Conservation (phyloP, 2,329 filamentous ascomycete genomes). For the Ceratocystis eucalypticola region DNA sequence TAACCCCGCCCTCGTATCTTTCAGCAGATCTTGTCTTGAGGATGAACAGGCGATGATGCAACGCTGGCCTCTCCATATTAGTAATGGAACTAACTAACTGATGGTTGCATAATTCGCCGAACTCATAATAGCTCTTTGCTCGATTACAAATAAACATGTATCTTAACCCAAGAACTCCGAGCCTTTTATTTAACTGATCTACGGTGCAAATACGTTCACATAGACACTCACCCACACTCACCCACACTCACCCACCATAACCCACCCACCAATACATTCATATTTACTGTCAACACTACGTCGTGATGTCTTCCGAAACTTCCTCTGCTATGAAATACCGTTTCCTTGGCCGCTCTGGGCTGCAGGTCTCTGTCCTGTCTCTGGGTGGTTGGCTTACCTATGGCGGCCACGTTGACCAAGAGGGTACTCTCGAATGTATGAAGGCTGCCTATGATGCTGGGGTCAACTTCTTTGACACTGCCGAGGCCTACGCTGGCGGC, state of each 20-base stretch:
- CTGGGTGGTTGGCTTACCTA: slow-evolving; percentile 63
- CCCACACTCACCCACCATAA: background rate
- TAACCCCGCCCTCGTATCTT: background rate
- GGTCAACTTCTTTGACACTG: slow-evolving; percentile 51
- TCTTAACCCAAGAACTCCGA: too few relatives aligned
- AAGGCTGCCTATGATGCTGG: slow-evolving; percentile 47
- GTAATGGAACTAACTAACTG: background rate
- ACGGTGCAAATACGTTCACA: background rate
- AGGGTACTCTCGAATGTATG: slow-evolving; percentile 39
- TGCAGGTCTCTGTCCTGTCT: slow-evolving; percentile 61
- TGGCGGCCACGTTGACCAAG: slow-evolving; percentile 54
- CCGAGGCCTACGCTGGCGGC: slow-evolving; percentile 45
- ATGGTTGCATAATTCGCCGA: background rate
- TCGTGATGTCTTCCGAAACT: slow-evolving; percentile 11
- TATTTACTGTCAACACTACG: background rate
- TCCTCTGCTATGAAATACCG: slow-evolving; percentile 52
- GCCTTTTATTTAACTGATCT: too few relatives aligned
- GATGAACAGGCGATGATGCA: background rate
- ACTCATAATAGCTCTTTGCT: background rate
- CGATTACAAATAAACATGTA: background rate
- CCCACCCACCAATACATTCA: too few relatives aligned
- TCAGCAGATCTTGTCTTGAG: background rate
- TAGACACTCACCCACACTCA: background rate
- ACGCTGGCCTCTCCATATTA: background rate
- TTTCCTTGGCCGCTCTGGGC: slow-evolving; percentile 54